Evolutionary conservation across 2,329 filamentous ascomycete species (phyloP).

Genomic region (Clonostachys solani): DNA sequence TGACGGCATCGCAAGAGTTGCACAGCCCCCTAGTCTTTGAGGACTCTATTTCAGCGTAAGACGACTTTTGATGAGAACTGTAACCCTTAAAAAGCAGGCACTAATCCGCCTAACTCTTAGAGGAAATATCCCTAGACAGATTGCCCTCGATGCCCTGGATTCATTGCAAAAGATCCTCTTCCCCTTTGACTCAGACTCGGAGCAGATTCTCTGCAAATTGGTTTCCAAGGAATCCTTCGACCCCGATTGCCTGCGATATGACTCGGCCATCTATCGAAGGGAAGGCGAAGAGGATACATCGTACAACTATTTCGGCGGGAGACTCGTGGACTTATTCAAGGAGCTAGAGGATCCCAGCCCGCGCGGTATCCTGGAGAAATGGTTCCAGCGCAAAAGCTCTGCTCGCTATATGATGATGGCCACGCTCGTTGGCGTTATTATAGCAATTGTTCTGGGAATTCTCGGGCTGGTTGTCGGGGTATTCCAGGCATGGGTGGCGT

Average conservation of each 20-base stretch:
- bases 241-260: slow-evolving; percentile 5
- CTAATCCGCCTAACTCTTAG: neutral
- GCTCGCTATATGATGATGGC: slow-evolving; percentile 15
- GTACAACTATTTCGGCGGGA: slow-evolving; percentile 6
- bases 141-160: slow-evolving; percentile 6
- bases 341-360: slow-evolving; percentile 10
- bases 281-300: slow-evolving; percentile 4
- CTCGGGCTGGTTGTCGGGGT: slow-evolving; percentile 7
- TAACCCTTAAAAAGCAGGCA: neutral
- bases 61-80: neutral
- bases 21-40: neutral
- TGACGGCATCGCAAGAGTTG: slow-evolving; percentile 3
- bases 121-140: slow-evolving; percentile 6
- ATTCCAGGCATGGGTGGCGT: slow-evolving; percentile 13
- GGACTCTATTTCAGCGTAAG: neutral
- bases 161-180: slow-evolving; percentile 8
- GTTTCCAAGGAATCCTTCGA: slow-evolving; percentile 6
- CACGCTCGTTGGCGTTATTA: slow-evolving; percentile 10
- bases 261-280: slow-evolving; percentile 1
- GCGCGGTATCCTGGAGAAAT: slow-evolving; percentile 6
- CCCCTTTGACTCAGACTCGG: slow-evolving; percentile 7
- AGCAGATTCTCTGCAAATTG: slow-evolving; percentile 2
- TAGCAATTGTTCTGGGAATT: slow-evolving; percentile 10
- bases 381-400: slow-evolving; percentile 10
- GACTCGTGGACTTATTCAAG: slow-evolving; percentile 8